Base-by-base conservation (phyloP, 371 early-diverging fungal genomes). In the Zychaea mexicana region DNA sequence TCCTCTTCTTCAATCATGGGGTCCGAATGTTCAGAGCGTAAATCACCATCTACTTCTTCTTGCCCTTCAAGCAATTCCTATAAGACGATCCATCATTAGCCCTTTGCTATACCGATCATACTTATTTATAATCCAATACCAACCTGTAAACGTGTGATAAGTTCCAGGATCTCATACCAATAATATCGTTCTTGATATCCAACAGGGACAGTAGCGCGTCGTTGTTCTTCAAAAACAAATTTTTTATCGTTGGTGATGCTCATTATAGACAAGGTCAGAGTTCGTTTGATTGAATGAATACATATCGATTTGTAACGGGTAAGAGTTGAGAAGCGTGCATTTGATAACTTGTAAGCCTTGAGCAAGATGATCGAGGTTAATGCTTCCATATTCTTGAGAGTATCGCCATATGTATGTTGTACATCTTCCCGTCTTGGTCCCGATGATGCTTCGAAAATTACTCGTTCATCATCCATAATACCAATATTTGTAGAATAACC, bases 11-110 rank as follows among this genome's bases (percentile, higher is more conserved):
- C 52, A 52, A 52, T 15, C 24, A 24, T 52, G 52, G 52, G 52
- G 36, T 28, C 21, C 52, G 52, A 52, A 28, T 52, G 52, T 8
- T 52, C 0, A 52, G 52, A 22, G 28, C 52, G 52, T 8, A 52
- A 24, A 26, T 52, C 52, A 26, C 24, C 8, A 2, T 52, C 52
- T 3, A 24, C 52, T 15, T 26, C 3, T 1, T 52, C 52, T 52
- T 49, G 49, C 24, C n/a, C 49, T 49, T 49, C 49, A 49, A 49
- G 49, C 49, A 49, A 24, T 10, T 52, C 52, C 52, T 52, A 52
- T 28, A 52, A 22, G 15, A 52, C 52, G 28, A 24, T 52, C 52
- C 28, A 28, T 52, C 24, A 49, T 49, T 49, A 49, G 49, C 24
- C 49, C 8, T 49, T 49, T 49, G 49, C 28, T 28, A 52, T 52